A percentile compares a stretch with the other conserved stretches of the same genome.
phyloP scores from a whole-genome alignment of 2,329 filamentous ascomycete genomes.

The Amylocarpus encephaloides region DNA sequence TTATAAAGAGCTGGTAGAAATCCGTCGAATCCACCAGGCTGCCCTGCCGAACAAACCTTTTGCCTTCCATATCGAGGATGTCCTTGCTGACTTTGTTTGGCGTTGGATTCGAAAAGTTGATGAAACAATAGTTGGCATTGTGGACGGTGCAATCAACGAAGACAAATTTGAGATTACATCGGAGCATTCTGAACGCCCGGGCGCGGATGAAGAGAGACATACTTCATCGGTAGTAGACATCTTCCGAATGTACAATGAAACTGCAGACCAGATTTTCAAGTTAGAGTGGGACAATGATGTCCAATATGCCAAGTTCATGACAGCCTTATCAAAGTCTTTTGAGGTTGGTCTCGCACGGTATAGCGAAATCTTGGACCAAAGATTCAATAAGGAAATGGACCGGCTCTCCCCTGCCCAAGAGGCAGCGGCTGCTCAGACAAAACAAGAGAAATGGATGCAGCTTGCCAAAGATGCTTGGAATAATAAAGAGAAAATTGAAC shows the following conservation, averaged over 20 bases:
- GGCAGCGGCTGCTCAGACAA: slow-evolving; percentile 67
- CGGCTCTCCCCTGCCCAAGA: slow-evolving; percentile 81
- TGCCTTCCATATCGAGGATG: slow-evolving; percentile 77
- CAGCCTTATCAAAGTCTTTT: slow-evolving; percentile 77
- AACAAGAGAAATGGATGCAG: slow-evolving; percentile 89
- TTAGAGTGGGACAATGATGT: slow-evolving; percentile 91
- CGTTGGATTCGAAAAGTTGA: slow-evolving; percentile 85
- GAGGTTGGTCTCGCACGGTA: slow-evolving; percentile 78
- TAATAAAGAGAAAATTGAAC: slow-evolving; percentile 86
- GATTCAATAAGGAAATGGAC: slow-evolving; percentile 89
- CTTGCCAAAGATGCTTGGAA: slow-evolving; percentile 91
- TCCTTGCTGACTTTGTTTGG: slow-evolving; percentile 91
- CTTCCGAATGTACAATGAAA: slow-evolving; percentile 89
- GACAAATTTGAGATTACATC: slow-evolving; percentile 76
- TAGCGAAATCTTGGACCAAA: slow-evolving; percentile 82
- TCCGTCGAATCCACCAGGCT: slow-evolving; percentile 72
- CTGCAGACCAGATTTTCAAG: slow-evolving; percentile 76
- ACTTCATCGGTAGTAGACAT: slow-evolving; percentile 91
- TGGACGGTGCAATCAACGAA: slow-evolving; percentile 85
- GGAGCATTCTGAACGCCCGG: slow-evolving; percentile 54
- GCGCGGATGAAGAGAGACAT: slow-evolving; percentile 77
- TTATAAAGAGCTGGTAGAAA: slow-evolving; percentile 81
- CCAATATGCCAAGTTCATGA: slow-evolving; percentile 97
- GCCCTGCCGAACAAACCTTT: slow-evolving; percentile 70
- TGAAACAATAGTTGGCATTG: slow-evolving; percentile 70